Evolutionary conservation across 805 yeast genomes (phyloP).

Genomic region (Schwanniomyces vanrijiae): DNA sequence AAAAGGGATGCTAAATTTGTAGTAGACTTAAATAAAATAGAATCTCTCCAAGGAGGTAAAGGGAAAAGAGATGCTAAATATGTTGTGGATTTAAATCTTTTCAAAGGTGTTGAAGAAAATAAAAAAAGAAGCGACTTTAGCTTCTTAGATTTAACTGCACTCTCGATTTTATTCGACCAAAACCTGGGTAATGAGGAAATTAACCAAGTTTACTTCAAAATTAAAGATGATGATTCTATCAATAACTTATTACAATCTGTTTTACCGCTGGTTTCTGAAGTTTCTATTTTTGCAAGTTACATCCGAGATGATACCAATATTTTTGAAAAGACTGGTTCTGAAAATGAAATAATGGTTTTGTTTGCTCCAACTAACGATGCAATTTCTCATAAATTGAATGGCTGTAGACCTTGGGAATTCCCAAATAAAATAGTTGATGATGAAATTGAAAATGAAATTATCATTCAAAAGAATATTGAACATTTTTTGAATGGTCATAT

Average conservation of each 20-base stretch:
- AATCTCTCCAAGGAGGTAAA: constrained; percentile 4
- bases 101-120: neutral
- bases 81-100: constrained; percentile 7
- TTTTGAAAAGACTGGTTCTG: constrained; percentile 47
- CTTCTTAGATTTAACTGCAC: neutral
- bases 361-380: constrained; percentile 75
- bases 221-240: constrained; percentile 13
- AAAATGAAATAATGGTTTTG: constrained; percentile 47
- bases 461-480: constrained; percentile 51
- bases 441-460: constrained; percentile 44
- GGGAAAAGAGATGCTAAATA: constrained; percentile 16
- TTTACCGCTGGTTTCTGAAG: constrained; percentile 35
- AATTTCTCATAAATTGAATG: constrained; percentile 35
- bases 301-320: constrained; percentile 61
- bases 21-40: constrained; percentile 9
- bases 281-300: constrained; percentile 67
- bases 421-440: constrained; percentile 50
- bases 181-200: neutral
- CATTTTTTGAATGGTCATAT: constrained; percentile 66
- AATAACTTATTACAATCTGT: constrained; percentile 30
- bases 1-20: neutral
- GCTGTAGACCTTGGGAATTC: constrained; percentile 82
- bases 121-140: neutral
- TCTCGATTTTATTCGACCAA: neutral
- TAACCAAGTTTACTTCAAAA: constrained; percentile 9